Evolutionary conservation across 768 basidiomycete genomes (phyloP).

Genomic region (Boletellus sp.): DNA sequence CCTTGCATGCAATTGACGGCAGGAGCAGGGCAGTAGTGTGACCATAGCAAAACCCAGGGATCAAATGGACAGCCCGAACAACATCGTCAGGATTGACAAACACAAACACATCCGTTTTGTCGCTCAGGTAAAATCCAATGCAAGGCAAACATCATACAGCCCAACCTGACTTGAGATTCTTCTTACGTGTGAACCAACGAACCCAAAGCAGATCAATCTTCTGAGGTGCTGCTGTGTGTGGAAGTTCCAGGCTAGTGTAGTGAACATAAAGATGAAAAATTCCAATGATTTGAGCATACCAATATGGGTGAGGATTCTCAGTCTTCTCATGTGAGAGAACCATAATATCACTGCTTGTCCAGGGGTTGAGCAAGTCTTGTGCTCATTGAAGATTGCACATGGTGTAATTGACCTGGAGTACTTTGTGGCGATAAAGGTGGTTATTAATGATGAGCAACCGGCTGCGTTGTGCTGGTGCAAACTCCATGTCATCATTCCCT

Average conservation of each 20-base stretch:
- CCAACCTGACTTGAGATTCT: background rate
- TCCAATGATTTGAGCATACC: constrained; percentile 27
- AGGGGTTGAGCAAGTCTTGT: constrained; percentile 41
- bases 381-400: constrained; percentile 23
- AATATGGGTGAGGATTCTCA: constrained; percentile 37
- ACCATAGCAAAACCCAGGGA: background rate
- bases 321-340: constrained; percentile 26
- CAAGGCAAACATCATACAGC: background rate
- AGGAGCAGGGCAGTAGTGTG: background rate
- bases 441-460: constrained; percentile 15
- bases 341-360: constrained; percentile 37
- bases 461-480: background rate
- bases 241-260: background rate
- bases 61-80: background rate
- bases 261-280: constrained; percentile 1
- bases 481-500: background rate
- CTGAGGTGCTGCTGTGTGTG: background rate
- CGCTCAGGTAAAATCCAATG: background rate
- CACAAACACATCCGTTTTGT: background rate
- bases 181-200: background rate
- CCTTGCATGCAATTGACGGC: constrained; percentile 2
- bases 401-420: constrained; percentile 27
- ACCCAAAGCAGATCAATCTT: background rate
- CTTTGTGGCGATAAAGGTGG: constrained; percentile 25
- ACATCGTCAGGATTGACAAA: background rate